Evolutionary conservation across 139 green algal genomes (phyloP), one percentile per base, ranked within the genome.

Genomic region (Nannochloris sp.): DNA sequence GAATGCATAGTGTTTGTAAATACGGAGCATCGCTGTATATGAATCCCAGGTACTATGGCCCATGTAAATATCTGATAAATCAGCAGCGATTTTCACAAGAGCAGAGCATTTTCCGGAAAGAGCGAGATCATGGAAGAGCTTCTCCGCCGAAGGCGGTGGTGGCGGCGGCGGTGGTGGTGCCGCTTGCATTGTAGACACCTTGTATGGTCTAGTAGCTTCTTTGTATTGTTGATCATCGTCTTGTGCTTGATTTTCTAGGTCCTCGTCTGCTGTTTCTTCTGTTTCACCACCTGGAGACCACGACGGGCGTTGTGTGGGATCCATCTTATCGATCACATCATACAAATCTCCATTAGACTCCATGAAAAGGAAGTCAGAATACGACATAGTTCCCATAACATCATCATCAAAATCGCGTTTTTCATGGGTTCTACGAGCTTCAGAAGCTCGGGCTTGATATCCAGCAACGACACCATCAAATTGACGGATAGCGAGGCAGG

Each of bases 1-100:
- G 6, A 89, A 70, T 29, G 80, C 36, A 54, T 84, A 87, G 71
- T 87, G 74, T 72, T 92, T 92, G 81, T 84, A 91, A 6, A 91
- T 61, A 12, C 82, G 76, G 6, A 81, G 71, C 72, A 87, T 81
- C 45, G 60, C 57, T 8, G 69, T 77, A 42, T 38, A 65, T 3
- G 48, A 32, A 42, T 81, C 83, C 85, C 85, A 92, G 0, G 81
- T 89, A 42, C 63, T 61, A 58, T 92, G 85, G 0, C 73, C 80
- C 37, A 90, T 62, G 10, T 31, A 75, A 31, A 75, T 76, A 10
- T 75, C 71, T 31, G 10, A 53, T 9, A 77, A 56, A 60, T 75
- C 71, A 0, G 46, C 7, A 3, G 71, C 57, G 25, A 75, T 23
- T 47, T 72, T 90, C 47, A 89, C 48, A 14, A 91, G 67, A 0